Percentiles rank a stretch among this genome's conserved stretches.
These are phyloP conservation scores for Camelina laxa DNA, from an alignment of 345 rosid species.

Conservation along the genomic window DNA sequence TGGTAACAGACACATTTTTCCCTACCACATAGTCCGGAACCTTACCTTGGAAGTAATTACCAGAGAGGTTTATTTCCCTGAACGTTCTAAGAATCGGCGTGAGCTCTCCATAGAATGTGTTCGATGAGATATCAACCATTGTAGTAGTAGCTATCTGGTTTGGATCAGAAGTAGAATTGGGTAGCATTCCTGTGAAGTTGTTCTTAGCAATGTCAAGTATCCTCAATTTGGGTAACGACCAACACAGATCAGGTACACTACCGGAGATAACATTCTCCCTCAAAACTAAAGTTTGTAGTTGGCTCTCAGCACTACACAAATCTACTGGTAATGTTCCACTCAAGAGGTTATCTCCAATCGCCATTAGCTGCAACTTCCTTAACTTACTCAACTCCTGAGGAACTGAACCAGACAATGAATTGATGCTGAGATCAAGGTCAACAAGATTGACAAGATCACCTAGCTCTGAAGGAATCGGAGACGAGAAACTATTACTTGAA, in stretches of 20 bases:
- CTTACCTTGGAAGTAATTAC: constrained; percentile 81
- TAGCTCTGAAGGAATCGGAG: constrained; percentile 73
- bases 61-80: constrained; percentile 56
- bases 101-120: constrained; percentile 76
- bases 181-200: constrained; percentile 74
- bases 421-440: constrained; percentile 86
- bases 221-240: constrained; percentile 64
- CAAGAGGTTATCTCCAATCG: constrained; percentile 64
- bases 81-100: constrained; percentile 58
- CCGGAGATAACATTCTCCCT: constrained; percentile 66
- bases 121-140: constrained; percentile 66
- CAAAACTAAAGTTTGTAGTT: constrained; percentile 63
- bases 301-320: constrained; percentile 56
- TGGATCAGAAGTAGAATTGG: constrained; percentile 46
- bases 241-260: constrained; percentile 53
- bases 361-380: constrained; percentile 60
- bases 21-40: constrained; percentile 62
- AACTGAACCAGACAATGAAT: constrained; percentile 70
- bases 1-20: constrained; percentile 57
- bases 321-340: constrained; percentile 60
- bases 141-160: constrained; percentile 50
- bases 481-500: constrained; percentile 70
- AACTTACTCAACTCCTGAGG: constrained; percentile 66
- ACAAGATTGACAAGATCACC: constrained; percentile 68
- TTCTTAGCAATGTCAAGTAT: constrained; percentile 76